Conservation (phyloP, 2,329 filamentous ascomycete genomes). For the Beauveria sp. region DNA sequence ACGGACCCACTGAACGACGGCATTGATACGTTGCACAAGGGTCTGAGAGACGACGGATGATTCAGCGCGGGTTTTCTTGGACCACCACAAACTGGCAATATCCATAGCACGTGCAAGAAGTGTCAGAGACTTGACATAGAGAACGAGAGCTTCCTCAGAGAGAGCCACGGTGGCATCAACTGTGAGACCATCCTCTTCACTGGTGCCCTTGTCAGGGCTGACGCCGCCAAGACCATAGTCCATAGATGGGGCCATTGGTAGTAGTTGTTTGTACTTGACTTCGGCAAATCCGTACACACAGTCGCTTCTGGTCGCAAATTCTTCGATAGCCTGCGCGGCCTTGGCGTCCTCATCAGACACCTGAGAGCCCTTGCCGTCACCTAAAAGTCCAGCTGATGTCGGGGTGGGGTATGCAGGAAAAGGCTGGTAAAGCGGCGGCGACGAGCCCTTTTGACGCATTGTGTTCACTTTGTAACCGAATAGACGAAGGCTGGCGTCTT, state of each 20-base stretch:
- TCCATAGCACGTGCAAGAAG: constrained; percentile 93
- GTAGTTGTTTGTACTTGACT: constrained; percentile 96
- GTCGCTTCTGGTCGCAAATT: constrained; percentile 86
- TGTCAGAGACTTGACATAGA: constrained; percentile 91
- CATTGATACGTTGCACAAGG: constrained; percentile 69
- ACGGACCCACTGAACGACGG: constrained; percentile 92
- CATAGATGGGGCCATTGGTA: constrained; percentile 74
- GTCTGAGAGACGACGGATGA: constrained; percentile 38
- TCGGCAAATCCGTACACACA: constrained; percentile 97
- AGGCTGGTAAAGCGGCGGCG: constrained; percentile 70
- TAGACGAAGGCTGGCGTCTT: constrained; percentile 74
- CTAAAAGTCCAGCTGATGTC: constrained; percentile 52
- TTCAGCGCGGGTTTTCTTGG: constrained; percentile 64
- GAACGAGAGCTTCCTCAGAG: constrained; percentile 91
- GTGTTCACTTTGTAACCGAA: constrained; percentile 66
- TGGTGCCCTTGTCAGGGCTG: constrained; percentile 42
- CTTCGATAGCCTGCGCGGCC: constrained; percentile 77
- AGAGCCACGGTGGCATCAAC: constrained; percentile 77
- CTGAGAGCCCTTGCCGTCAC: constrained; percentile 51
- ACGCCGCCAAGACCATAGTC: constrained; percentile 62
- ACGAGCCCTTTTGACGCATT: constrained; percentile 55
- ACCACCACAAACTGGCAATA: constrained; percentile 90
- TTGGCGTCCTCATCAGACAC: constrained; percentile 69
- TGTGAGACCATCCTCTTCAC: constrained; percentile 70
- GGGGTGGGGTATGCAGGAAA: constrained; percentile 80